Percentiles rank a stretch among this genome's conserved stretches.
Conservation (phyloP, 2,329 filamentous ascomycete genomes). For the Neofusicoccum sp. region DNA sequence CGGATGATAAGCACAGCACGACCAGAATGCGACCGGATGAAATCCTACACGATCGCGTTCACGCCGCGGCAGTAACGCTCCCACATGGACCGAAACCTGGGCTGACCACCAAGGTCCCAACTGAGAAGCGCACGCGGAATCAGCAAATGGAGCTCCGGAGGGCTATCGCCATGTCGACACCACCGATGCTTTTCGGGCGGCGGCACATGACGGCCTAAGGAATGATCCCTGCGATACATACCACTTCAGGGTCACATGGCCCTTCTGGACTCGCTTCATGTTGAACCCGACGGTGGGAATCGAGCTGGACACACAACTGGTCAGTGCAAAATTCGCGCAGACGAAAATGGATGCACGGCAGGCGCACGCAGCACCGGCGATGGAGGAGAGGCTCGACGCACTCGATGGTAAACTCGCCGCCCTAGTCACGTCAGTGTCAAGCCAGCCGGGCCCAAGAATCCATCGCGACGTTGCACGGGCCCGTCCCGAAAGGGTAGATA, state of each 20-base stretch:
- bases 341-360: constrained; percentile 18
- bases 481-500: constrained; percentile 39
- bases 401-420: constrained; percentile 98
- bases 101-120: constrained; percentile 97
- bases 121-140: constrained; percentile 41
- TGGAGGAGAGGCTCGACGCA: constrained; percentile 58
- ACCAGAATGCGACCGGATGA: constrained; percentile 23
- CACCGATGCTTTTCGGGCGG: constrained; percentile 1
- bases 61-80: constrained; percentile 97
- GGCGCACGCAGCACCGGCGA: not conserved
- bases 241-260: constrained; percentile 98
- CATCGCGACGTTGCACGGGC: constrained; percentile 31
- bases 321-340: constrained; percentile 19
- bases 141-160: not conserved
- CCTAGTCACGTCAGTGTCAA: constrained; percentile 57
- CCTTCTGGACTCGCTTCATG: constrained; percentile 97
- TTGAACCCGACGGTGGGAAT: constrained; percentile 99
- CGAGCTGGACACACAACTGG: constrained; percentile 62
- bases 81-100: constrained; percentile 98
- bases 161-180: constrained; percentile 9
- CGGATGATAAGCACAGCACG: constrained; percentile 31
- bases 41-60: constrained; percentile 82
- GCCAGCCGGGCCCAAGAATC: constrained; percentile 6
- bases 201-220: constrained; percentile 19
- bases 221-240: constrained; percentile 45